These are phyloP conservation scores for Acorus calamus DNA, from an alignment of 106 monocot genomes.

Conservation along the genomic window DNA sequence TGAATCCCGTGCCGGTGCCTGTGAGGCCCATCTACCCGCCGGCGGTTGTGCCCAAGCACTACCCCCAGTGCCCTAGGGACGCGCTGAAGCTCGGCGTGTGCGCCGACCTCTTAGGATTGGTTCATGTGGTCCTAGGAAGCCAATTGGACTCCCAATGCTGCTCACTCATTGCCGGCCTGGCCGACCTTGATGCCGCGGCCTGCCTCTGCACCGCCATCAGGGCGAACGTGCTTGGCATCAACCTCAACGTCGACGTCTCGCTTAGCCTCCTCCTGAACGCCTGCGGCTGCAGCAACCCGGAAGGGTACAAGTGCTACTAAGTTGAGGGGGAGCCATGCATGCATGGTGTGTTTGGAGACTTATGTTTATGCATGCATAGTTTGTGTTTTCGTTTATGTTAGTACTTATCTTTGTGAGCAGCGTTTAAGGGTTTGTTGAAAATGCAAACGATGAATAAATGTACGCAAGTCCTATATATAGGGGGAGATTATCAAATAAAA, in stretches of 20 bases:
- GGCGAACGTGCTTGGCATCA: constrained; percentile 18
- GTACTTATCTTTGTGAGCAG: too few species aligned
- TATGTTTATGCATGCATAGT: too few species aligned
- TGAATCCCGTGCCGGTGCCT: constrained; percentile 3
- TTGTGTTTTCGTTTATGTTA: too few species aligned
- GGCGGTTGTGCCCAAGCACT: too few species aligned
- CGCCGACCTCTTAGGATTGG: constrained; percentile 8
- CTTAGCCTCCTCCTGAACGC: constrained; percentile 13
- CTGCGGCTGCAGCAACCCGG: constrained; percentile 13
- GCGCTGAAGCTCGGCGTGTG: constrained; percentile 17
- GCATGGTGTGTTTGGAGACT: too few species aligned
- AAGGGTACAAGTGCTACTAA: constrained; percentile 5
- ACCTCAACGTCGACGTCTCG: constrained; percentile 8
- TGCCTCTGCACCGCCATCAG: constrained; percentile 20
- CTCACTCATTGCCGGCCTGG: constrained; percentile 13
- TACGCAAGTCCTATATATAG: too few species aligned
- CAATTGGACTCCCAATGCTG: constrained; percentile 12
- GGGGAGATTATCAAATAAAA: too few species aligned
- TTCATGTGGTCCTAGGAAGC: constrained; percentile 2
- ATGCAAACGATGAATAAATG: too few species aligned
- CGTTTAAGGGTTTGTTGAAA: too few species aligned
- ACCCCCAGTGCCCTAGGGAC: constrained; percentile 6
- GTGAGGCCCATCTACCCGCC: too few species aligned
- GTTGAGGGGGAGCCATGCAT: too few species aligned
- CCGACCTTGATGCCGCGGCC: constrained; percentile 18